A percentile compares a stretch with the other conserved stretches of the same genome.
Evolutionary conservation across 164 flowering plant genomes (phyloP).

Genomic region (Nymphaea colorata): DNA sequence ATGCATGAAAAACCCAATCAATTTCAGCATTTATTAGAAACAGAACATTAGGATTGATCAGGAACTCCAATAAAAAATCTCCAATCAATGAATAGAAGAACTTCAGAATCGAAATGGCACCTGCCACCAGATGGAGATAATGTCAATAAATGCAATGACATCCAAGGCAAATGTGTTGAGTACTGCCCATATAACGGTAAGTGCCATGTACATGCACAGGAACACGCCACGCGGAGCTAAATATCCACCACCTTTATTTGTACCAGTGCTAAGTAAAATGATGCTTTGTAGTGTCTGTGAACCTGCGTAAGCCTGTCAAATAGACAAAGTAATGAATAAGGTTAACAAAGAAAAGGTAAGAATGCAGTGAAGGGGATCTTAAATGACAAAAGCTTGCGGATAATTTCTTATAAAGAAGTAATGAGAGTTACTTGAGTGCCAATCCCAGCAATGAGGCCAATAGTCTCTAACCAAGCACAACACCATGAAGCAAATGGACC

Average conservation of each 20-base stretch:
- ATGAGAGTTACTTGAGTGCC: conserved; percentile 42
- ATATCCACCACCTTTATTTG: conserved; percentile 63
- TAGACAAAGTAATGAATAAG: not conserved
- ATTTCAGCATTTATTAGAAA: no score
- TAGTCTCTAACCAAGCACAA: conserved; percentile 25
- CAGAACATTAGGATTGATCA: no score
- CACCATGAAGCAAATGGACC: conserved; percentile 14
- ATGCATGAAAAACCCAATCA: no score
- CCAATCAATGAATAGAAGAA: no score
- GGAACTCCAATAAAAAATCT: no score
- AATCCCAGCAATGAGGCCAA: conserved; percentile 62
- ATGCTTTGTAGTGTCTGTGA: conserved; percentile 55
- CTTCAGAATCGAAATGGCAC: conserved; percentile 11
- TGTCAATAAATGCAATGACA: conserved; percentile 59
- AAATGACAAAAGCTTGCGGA: not conserved
- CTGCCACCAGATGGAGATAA: conserved; percentile 80
- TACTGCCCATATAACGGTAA: conserved; percentile 58
- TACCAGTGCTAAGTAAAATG: conserved; percentile 50
- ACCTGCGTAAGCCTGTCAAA: conserved; percentile 53
- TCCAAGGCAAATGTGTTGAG: conserved; percentile 62
- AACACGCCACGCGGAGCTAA: conserved; percentile 57
- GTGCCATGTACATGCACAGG: conserved; percentile 55
- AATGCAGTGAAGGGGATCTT: not conserved
- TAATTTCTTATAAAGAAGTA: not conserved
- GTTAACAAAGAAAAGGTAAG: not conserved